Evolutionary conservation across 2,329 filamentous ascomycete species (phyloP), one percentile per base, ranked within the genome.

Genomic region (Phoma herbarum): DNA sequence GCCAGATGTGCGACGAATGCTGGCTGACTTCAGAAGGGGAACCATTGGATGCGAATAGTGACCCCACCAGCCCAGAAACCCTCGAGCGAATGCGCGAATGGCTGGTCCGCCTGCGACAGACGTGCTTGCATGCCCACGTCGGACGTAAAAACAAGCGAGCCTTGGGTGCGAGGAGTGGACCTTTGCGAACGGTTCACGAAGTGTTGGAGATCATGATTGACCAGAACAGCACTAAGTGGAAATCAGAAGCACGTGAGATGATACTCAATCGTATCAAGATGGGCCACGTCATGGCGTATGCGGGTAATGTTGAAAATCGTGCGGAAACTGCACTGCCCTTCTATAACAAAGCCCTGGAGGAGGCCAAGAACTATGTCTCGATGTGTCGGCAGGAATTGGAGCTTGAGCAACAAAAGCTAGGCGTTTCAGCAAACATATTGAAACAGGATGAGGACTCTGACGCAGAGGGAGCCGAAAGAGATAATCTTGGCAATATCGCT

Each of bases 161-260:
- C 0, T 77, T 91, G 6, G 89, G 89, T 1, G 73, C 76, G 20
- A 83, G 85, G 43, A 86, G 83, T 47, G 88, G 86, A 0, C 89
- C 91, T 0, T 82, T 97, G 63, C 85, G 91, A 12, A 96, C 93
- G 0, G 89, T 97, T 1, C 86, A 88, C 18, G 91, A 98, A 75
- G 94, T 98, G 1, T 81, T 99, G 11, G 89, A 92, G 63, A 88
- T 89, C 4, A 97, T 99, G 94, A 89, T 97, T 57, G 92, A 97
- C 54, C 88, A 94, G 70, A 93, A 90, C 42, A 90, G 94, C 57
- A 81, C 81, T 6, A 74, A 79, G 1, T 85, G 94, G 56, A 85
- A 88, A 50, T 78, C 83, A 0, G 88, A 94, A 57, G 89, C 95
- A 70, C 86, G 92, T 51, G 79, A 82, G 2, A 82, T 89, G 46